Conservation (phyloP, 495 filamentous ascomycete genomes). For the Penicillium roqueforti region DNA sequence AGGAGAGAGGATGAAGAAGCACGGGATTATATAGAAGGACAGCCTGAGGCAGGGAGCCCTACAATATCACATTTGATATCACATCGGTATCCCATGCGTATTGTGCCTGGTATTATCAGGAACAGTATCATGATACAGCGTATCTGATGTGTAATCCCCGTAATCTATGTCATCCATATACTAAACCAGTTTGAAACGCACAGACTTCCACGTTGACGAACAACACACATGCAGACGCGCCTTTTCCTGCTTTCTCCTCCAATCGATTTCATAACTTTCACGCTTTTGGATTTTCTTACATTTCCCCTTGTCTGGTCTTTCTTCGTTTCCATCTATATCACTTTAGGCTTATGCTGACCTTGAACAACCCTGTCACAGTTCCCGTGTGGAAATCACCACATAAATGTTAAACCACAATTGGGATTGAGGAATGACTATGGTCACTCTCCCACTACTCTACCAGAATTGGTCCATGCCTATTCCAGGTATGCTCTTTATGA, state of each 20-base stretch:
- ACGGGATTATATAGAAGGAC: not conserved
- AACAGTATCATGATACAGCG: too few relatives aligned
- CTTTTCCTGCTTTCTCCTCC: constrained; percentile 1
- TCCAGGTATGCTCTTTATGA: not conserved
- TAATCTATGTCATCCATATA: too few relatives aligned
- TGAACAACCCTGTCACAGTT: not conserved
- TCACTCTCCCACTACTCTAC: not conserved
- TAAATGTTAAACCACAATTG: too few relatives aligned
- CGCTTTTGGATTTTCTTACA: not conserved
- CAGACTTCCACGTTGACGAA: constrained; percentile 6
- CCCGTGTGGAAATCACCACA: too few relatives aligned
- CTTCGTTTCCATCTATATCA: not conserved
- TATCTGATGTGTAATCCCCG: too few relatives aligned
- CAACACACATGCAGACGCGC: constrained; percentile 10
- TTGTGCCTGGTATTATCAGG: too few relatives aligned
- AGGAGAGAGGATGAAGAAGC: not conserved
- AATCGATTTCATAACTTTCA: constrained; percentile 2
- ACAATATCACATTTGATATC: too few relatives aligned
- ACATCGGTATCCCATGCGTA: too few relatives aligned
- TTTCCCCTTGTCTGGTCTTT: not conserved
- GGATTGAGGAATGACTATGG: not conserved
- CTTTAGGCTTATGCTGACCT: not conserved
- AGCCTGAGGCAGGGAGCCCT: not conserved
- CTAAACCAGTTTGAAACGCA: too few relatives aligned
- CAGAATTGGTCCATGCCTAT: not conserved